Evolutionary conservation across 495 filamentous ascomycete species (phyloP).

Genomic region (Penicillium riverlandense): DNA sequence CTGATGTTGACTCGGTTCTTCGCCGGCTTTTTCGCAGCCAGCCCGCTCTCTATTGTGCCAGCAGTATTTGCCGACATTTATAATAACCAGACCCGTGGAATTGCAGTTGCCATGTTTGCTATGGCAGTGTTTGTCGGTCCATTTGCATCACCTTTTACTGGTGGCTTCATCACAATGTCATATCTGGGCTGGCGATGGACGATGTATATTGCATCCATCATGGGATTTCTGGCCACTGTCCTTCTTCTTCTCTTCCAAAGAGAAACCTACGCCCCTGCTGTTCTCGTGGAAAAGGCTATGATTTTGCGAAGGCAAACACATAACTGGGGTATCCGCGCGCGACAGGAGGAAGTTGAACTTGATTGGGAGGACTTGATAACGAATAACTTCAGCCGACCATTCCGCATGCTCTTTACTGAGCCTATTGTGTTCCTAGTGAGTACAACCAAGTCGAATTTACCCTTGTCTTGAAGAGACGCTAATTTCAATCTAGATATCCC

Average conservation of each 20-base stretch:
- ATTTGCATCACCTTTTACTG: constrained; percentile 37
- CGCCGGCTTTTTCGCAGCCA: constrained; percentile 36
- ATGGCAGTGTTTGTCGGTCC: constrained; percentile 45
- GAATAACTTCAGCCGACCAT: constrained; percentile 37
- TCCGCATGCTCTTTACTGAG: constrained; percentile 41
- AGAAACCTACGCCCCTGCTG: constrained; percentile 34
- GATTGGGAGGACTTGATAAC: constrained; percentile 32
- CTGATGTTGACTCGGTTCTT: constrained; percentile 46
- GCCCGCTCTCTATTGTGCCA: constrained; percentile 36
- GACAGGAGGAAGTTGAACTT: constrained; percentile 41
- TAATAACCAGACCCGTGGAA: constrained; percentile 37
- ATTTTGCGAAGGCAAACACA: constrained; percentile 34
- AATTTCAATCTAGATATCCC: constrained; percentile 29
- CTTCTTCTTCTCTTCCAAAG: constrained; percentile 25
- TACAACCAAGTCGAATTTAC: not conserved
- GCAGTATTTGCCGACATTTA: constrained; percentile 45
- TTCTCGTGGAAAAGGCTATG: constrained; percentile 32
- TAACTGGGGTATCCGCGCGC: constrained; percentile 43
- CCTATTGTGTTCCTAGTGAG: constrained; percentile 23
- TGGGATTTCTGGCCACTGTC: constrained; percentile 25
- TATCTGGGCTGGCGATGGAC: constrained; percentile 45
- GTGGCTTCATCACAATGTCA: constrained; percentile 37
- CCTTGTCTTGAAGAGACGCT: not conserved
- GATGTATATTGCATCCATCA: constrained; percentile 35
- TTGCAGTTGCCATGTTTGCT: constrained; percentile 45